phyloP scores from a whole-genome alignment of 345 rosid genomes.

The Zanthoxylum bungeanum region DNA sequence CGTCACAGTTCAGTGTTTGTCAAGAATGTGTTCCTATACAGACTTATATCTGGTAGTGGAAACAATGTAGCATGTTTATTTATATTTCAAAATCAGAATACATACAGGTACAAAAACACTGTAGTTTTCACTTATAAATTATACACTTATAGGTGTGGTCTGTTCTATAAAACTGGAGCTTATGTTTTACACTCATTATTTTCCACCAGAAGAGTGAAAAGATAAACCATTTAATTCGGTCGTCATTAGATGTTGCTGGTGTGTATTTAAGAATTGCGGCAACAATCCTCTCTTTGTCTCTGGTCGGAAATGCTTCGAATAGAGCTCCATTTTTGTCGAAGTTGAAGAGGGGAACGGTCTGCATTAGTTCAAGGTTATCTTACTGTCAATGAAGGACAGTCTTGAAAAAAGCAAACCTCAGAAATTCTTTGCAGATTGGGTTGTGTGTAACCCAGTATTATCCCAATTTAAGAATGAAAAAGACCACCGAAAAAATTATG shows the following conservation, averaged over 20 bases:
- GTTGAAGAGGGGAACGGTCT: constrained; percentile 88
- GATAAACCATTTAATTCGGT: constrained; percentile 20
- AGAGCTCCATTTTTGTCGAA: constrained; percentile 75
- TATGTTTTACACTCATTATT: neutral
- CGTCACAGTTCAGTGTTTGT: too few relatives aligned
- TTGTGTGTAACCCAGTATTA: neutral
- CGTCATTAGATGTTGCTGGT: constrained; percentile 26
- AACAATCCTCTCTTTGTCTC: constrained; percentile 76
- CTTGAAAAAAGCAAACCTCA: neutral
- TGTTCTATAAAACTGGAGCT: neutral
- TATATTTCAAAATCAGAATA: neutral
- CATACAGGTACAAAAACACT: too few relatives aligned
- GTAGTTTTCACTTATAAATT: neutral
- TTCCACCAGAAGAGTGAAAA: neutral
- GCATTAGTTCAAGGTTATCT: constrained; percentile 26
- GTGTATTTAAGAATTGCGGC: constrained; percentile 69
- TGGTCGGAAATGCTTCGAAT: constrained; percentile 81
- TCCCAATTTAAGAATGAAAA: too few relatives aligned
- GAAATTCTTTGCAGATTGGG: neutral
- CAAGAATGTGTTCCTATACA: too few relatives aligned
- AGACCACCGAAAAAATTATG: neutral
- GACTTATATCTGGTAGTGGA: too few relatives aligned
- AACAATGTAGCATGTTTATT: neutral
- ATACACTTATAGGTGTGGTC: neutral
- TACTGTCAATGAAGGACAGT: neutral